Evolutionary conservation across 2,329 filamentous ascomycete species (phyloP), one percentile per base, ranked within the genome.

Genomic region (Exophiala phaeomuriformis): DNA sequence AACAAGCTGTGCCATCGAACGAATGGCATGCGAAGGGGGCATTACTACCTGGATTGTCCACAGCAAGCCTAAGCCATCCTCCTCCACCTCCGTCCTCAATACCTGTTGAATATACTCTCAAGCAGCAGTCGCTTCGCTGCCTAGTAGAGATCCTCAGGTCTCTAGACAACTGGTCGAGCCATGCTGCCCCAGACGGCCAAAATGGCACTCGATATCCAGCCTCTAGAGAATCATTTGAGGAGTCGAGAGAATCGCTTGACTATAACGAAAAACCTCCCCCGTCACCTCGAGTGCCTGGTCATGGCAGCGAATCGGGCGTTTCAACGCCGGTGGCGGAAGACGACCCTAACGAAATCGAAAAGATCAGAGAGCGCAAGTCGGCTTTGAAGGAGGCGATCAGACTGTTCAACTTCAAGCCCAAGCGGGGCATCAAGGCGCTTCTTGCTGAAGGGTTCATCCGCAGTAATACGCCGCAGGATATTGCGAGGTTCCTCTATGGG

Each of bases 341-440:
- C 65, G 93, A 98, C 64, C 91, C 91, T 0, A 89, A 84, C 58
- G 86, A 96, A 64, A 76, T 98, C n/a, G 93, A 97, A 65, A 94
- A 86, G 69, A 89, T 90, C 52, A 97, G 97, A 72, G 88, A 90
- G 56, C 81, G 86, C 58, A 98, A 98, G 72, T 97, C 89, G 4
- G 93, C 93, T 0, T 73, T 97, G 56, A 87, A 84, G 49, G 93
- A 95, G 63, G 91, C 87, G 1, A 86, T 96, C 51, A 83, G 85
- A 47, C 86, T 89, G 58, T 98, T 98, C 77, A 98, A 98, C 68
- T 96, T 91, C 76, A 98, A 98, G 69, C 90, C 94, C 0, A 98
- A 98, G 70, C 83, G 86, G 55, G 94, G 93, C 4, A 81, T 98
- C 66, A 95, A 95, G 67, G 72, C 86, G 10, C 72, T 98, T 12